Percentiles rank a stretch among this genome's conserved stretches.
These are phyloP conservation scores for Elasticomyces elasticus DNA, from an alignment of 495 filamentous ascomycete species.

Conservation along the genomic window DNA sequence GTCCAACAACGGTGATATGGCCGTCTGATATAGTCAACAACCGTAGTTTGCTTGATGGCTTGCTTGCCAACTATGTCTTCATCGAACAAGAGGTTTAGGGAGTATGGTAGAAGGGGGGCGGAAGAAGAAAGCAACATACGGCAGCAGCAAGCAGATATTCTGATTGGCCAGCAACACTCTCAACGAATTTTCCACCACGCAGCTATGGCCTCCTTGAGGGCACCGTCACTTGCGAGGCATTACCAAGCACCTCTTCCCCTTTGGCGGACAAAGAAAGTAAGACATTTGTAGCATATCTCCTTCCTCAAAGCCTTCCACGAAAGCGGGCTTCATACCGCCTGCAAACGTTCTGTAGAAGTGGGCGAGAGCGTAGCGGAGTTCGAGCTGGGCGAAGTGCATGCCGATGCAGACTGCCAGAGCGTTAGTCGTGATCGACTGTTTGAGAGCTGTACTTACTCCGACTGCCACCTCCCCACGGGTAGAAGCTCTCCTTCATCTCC, in stretches of 20 bases:
- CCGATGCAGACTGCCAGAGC: constrained; percentile 18
- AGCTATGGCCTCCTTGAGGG: too few relatives aligned
- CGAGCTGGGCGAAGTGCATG: constrained; percentile 15
- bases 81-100: neutral
- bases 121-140: too few relatives aligned
- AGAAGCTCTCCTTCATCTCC: constrained; percentile 43
- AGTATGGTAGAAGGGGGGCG: neutral
- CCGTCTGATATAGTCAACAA: neutral
- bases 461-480: constrained; percentile 45
- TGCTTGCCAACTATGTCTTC: neutral
- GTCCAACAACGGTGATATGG: neutral
- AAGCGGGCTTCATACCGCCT: constrained; percentile 1
- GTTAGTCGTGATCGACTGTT: neutral
- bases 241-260: constrained; percentile 17
- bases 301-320: constrained; percentile 6
- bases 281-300: constrained; percentile 20
- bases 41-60: neutral
- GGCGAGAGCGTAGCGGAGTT: constrained; percentile 16
- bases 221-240: neutral
- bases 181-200: too few relatives aligned
- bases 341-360: neutral
- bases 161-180: too few relatives aligned
- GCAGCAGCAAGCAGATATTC: too few relatives aligned
- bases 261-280: constrained; percentile 23
- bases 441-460: constrained; percentile 25